Evolutionary conservation across 2,329 filamentous ascomycete genomes (phyloP).

Genomic region (Teratosphaeria epicoccoides): DNA sequence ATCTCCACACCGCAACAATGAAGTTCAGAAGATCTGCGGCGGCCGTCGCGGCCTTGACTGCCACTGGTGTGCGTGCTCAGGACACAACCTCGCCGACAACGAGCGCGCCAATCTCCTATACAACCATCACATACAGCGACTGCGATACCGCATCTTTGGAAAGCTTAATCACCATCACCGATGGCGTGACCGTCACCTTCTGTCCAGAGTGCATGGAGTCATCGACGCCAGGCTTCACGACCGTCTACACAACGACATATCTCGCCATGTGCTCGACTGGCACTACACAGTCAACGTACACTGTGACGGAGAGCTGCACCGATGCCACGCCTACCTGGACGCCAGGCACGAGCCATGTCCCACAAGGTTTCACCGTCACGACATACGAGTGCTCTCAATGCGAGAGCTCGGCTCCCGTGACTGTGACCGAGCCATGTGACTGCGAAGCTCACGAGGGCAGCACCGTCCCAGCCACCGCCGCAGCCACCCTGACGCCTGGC

Average conservation of each 20-base stretch:
- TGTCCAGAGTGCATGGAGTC: conserved; percentile 24
- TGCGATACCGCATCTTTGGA: conserved; percentile 22
- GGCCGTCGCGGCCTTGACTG: conserved; percentile 13
- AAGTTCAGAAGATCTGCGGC: conserved; percentile 17
- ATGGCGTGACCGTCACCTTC: conserved; percentile 27
- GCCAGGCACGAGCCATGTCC: conserved; percentile 23
- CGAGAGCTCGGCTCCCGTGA: conserved; percentile 20
- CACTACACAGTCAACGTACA: conserved; percentile 24
- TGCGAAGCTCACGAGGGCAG: conserved; percentile 21
- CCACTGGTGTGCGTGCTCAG: conserved; percentile 19
- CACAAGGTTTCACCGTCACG: conserved; percentile 26
- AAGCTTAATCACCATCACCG: conserved; percentile 26
- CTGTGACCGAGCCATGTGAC: conserved; percentile 28
- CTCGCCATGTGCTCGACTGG: conserved; percentile 26
- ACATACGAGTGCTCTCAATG: conserved; percentile 25
- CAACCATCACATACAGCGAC: conserved; percentile 24
- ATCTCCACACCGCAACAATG: conserved; percentile 11
- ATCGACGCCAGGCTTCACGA: conserved; percentile 19
- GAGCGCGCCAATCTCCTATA: conserved; percentile 17
- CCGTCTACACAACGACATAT: conserved; percentile 28
- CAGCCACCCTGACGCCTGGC: neutral
- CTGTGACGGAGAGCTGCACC: conserved; percentile 28
- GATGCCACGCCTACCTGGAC: conserved; percentile 26
- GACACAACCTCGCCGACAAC: conserved; percentile 5
- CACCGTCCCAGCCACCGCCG: conserved; percentile 7